A percentile compares a stretch with the other conserved stretches of the same genome.
phyloP scores from a whole-genome alignment of 1,139 yeast species.

The Wickerhamiella pararugosa region DNA sequence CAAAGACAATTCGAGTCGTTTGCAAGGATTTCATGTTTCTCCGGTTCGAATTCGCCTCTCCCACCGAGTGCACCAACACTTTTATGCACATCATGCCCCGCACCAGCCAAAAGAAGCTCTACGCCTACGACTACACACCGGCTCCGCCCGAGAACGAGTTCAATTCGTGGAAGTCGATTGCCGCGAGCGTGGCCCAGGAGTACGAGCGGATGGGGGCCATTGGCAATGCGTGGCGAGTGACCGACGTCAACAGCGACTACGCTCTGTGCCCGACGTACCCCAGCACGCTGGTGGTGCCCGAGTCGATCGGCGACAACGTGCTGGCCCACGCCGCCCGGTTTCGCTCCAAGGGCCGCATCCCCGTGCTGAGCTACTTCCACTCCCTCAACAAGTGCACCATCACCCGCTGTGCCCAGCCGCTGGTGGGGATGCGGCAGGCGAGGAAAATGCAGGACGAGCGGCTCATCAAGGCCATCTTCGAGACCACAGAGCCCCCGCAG shows the following conservation, averaged over 20 bases:
- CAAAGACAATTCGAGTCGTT: slow-evolving; percentile 37
- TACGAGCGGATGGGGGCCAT: slow-evolving; percentile 39
- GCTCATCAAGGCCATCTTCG: slow-evolving; percentile 57
- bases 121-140: slow-evolving; percentile 57
- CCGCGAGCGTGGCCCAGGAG: slow-evolving; percentile 51
- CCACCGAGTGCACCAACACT: slow-evolving; percentile 49
- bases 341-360: slow-evolving; percentile 74
- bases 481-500: slow-evolving; percentile 25
- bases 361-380: slow-evolving; percentile 68
- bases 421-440: slow-evolving; percentile 79
- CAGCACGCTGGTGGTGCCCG: slow-evolving; percentile 48
- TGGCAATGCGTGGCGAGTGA: slow-evolving; percentile 46
- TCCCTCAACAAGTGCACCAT: slow-evolving; percentile 57
- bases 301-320: slow-evolving; percentile 62
- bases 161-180: slow-evolving; percentile 45
- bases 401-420: slow-evolving; percentile 82
- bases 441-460: slow-evolving; percentile 87
- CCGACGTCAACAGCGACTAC: slow-evolving; percentile 50
- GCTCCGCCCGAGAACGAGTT: slow-evolving; percentile 37
- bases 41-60: slow-evolving; percentile 56
- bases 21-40: slow-evolving; percentile 84
- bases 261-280: slow-evolving; percentile 71
- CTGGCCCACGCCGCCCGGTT: slow-evolving; percentile 71
- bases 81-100: slow-evolving; percentile 57
- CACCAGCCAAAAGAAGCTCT: slow-evolving; percentile 39